These are phyloP conservation scores for Friedmanniomyces simplex DNA, from an alignment of 495 filamentous ascomycete species.

Conservation along the genomic window DNA sequence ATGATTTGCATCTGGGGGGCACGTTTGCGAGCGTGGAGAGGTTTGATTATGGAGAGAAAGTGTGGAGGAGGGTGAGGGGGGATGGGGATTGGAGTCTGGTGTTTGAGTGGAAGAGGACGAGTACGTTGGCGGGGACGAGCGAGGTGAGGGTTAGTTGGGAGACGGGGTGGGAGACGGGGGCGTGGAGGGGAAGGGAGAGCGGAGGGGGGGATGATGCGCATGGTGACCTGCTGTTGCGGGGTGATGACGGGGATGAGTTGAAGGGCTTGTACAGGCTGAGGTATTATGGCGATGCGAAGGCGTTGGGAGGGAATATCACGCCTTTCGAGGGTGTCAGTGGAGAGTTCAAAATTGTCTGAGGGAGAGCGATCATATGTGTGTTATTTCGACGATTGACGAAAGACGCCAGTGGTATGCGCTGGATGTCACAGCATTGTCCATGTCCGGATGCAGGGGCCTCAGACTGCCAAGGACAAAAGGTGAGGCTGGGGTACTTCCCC, in stretches of 20 bases:
- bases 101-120: slow-evolving; percentile 72
- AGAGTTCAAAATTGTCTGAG: slow-evolving; percentile 44
- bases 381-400: neutral
- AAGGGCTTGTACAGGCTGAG: slow-evolving; percentile 65
- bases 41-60: slow-evolving; percentile 34
- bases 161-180: slow-evolving; percentile 28
- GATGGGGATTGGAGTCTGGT: slow-evolving; percentile 73
- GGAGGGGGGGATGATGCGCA: slow-evolving; percentile 19
- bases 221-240: slow-evolving; percentile 7
- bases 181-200: slow-evolving; percentile 3
- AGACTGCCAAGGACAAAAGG: too few relatives aligned
- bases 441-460: too few relatives aligned
- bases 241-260: neutral
- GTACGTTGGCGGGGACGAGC: slow-evolving; percentile 59
- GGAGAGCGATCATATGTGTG: neutral
- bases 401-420: too few relatives aligned
- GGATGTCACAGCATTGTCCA: too few relatives aligned
- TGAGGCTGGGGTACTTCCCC: too few relatives aligned
- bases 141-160: slow-evolving; percentile 76
- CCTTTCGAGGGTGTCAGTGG: slow-evolving; percentile 68
- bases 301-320: slow-evolving; percentile 51
- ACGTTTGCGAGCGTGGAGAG: slow-evolving; percentile 75
- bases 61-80: slow-evolving; percentile 58
- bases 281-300: slow-evolving; percentile 82
- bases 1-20: slow-evolving; percentile 66